Base-by-base conservation (phyloP, 2,329 filamentous ascomycete species). In the Pseudogymnoascus pannorum region DNA sequence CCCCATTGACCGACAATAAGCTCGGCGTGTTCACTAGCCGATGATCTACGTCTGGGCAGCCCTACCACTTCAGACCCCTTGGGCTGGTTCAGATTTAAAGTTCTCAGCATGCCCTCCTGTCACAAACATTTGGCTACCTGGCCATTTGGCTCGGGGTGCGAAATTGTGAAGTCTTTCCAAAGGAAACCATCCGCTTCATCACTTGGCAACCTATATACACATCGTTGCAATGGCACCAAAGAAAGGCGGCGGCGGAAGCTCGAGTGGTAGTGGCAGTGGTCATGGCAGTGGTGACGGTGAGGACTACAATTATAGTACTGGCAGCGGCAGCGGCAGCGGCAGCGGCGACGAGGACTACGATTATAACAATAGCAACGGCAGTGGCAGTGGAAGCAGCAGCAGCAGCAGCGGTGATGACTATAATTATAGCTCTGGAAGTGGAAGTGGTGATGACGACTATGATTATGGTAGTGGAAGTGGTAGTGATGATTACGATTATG, bases 11-110 rank as follows among this genome's bases (percentile, higher is more conserved):
- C 4, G 12, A 20, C n/a, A 31, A 54, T 54, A 54, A 54, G 44
- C 44, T 54, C 44, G 44, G 44, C 4, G 44, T 31, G n/a, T 54
- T 54, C 24, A 54, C 44, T 54, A 54, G 24, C 44, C 44, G 44
- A 54, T 54, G 44, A 54, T 18, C 44, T 12, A 31, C 44, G 24
- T 8, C 5, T 54, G 4, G 7, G n/a, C 44, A 54, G 26, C 44
- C 44, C 24, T 29, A 26, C 22, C 7, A 22, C n/a, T 26, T 22
- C 22, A 24, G 24, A 2, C 24, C 44, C 14, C 9, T 29, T 29
- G n/a, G 24, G 18, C 44, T 5, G 4, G 16, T 29, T 11, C 24
- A 29, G 44, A 14, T 29, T 51, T 51, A 29, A 24, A 51, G n/a
- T 31, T 54, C 24, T 29, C 9, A 31, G 8, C 7, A 54, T 54